Evolutionary conservation across 257 asterid species (phyloP).

Genomic region (Solanum chiquidenum): DNA sequence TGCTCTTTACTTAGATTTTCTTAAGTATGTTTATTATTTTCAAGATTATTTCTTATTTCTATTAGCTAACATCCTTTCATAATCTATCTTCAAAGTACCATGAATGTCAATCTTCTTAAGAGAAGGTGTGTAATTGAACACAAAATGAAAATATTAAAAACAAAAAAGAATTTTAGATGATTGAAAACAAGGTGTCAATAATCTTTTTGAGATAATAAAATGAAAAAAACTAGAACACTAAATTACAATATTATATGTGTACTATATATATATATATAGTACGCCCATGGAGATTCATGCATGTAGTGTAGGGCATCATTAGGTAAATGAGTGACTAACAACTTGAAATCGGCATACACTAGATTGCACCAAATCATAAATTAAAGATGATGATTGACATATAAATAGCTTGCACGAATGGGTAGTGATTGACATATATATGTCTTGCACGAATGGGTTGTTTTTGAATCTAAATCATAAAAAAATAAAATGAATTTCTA

Average conservation of each 20-base stretch:
- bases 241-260: background rate
- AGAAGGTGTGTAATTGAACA: too few relatives aligned
- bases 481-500: background rate
- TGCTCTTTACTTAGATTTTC: background rate
- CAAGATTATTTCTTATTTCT: background rate
- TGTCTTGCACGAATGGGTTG: background rate
- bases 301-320: background rate
- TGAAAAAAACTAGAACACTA: too few relatives aligned
- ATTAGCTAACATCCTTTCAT: background rate
- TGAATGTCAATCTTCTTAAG: too few relatives aligned
- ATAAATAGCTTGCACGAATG: background rate
- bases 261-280: too few relatives aligned
- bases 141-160: too few relatives aligned
- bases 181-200: background rate
- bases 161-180: background rate
- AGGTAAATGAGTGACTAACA: background rate
- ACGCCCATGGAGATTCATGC: background rate
- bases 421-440: background rate
- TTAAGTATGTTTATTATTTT: background rate
- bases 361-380: background rate
- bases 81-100: background rate
- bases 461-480: background rate
- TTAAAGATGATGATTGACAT: background rate
- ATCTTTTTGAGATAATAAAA: background rate
- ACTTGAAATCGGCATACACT: background rate